These are phyloP conservation scores for Colletotrichum sp. DNA, from an alignment of 2,329 filamentous ascomycete genomes.

Conservation along the genomic window DNA sequence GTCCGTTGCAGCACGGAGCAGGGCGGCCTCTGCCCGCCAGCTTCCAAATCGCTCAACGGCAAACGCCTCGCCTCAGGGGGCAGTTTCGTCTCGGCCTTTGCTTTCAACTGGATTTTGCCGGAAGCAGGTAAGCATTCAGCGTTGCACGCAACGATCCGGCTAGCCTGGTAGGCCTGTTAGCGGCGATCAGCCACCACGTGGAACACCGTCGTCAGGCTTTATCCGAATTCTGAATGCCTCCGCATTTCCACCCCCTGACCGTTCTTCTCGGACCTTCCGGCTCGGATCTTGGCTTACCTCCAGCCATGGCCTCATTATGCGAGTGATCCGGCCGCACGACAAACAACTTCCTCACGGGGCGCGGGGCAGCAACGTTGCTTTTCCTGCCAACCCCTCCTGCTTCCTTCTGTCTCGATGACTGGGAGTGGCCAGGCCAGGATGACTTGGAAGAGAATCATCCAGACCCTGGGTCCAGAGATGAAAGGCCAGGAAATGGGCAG, in stretches of 20 bases:
- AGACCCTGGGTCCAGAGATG: not conserved
- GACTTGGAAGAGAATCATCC: not conserved
- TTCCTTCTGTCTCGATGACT: not conserved
- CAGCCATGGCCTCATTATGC: not conserved
- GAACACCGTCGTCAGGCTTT: not conserved
- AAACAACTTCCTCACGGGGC: not conserved
- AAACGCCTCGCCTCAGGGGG: constrained; percentile 3
- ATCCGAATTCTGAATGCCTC: not conserved
- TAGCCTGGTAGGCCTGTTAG: constrained; percentile 1
- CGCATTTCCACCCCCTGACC: not conserved
- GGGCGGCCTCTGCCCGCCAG: not conserved
- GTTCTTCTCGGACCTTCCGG: not conserved
- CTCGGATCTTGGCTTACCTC: not conserved
- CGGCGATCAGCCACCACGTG: constrained; percentile 18
- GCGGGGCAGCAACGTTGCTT: not conserved
- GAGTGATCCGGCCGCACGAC: not conserved
- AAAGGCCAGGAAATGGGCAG: not conserved
- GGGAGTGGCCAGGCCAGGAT: not conserved
- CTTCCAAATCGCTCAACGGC: not conserved
- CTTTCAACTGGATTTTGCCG: not conserved
- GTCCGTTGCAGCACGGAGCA: not conserved
- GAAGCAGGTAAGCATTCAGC: not conserved
- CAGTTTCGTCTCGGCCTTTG: not conserved
- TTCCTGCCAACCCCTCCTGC: not conserved
- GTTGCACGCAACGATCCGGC: constrained; percentile 2